phyloP scores from a whole-genome alignment of 2,329 filamentous ascomycete genomes.

The Emydomyces testavorans region DNA sequence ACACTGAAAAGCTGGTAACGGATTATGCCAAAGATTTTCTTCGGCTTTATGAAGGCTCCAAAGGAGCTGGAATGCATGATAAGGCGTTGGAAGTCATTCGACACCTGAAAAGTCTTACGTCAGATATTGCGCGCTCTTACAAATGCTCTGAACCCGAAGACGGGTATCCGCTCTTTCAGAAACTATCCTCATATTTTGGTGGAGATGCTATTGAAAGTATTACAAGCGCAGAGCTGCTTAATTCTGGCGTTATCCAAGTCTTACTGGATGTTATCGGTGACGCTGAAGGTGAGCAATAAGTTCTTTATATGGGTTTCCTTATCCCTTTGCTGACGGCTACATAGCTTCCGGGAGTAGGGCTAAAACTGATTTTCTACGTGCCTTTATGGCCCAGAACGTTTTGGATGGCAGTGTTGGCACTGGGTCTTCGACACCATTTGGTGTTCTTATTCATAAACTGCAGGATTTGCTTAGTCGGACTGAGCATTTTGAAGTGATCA shows the following conservation, averaged over 20 bases:
- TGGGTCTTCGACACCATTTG: conserved; percentile 69
- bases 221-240: conserved; percentile 86
- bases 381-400: conserved; percentile 69
- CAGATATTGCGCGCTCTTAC: conserved; percentile 62
- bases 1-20: conserved; percentile 45
- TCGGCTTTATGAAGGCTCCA: conserved; percentile 66
- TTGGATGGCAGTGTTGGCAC: conserved; percentile 52
- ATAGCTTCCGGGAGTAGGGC: conserved; percentile 38
- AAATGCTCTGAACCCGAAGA: conserved; percentile 33
- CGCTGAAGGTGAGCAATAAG: conserved; percentile 37
- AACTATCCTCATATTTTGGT: conserved; percentile 73
- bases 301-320: conserved; percentile 3
- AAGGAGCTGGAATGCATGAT: conserved; percentile 60
- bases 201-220: conserved; percentile 82
- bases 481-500: conserved; percentile 95
- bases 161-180: conserved; percentile 58
- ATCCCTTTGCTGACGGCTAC: conserved; percentile 2
- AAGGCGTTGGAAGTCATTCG: conserved; percentile 67
- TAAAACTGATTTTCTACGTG: conserved; percentile 72
- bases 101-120: conserved; percentile 58
- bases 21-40: conserved; percentile 74
- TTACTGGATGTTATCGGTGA: conserved; percentile 73
- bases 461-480: conserved; percentile 93
- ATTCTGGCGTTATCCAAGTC: conserved; percentile 76
- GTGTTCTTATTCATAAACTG: conserved; percentile 80